These are phyloP conservation scores for Abrus pulchellus DNA, from an alignment of 306 rosid species.

Conservation along the genomic window DNA sequence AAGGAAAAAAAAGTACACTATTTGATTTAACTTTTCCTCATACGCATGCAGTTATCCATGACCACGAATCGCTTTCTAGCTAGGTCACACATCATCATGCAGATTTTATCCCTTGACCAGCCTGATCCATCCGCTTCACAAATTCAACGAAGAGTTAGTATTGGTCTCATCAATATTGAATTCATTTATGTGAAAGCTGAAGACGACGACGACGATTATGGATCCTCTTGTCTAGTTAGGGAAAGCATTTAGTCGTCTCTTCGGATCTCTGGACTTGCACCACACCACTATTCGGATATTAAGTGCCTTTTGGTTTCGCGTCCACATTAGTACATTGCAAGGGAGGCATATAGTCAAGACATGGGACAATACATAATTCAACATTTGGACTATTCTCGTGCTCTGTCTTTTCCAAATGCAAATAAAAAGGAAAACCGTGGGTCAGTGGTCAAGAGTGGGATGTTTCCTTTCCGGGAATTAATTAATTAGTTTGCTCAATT, in stretches of 20 bases:
- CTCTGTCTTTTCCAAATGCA: constrained; percentile 30
- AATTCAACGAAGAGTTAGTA: constrained; percentile 54
- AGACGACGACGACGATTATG: not conserved
- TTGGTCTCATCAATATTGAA: constrained; percentile 46
- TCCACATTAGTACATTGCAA: constrained; percentile 23
- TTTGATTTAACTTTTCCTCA: constrained; percentile 34
- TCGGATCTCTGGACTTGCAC: constrained; percentile 7
- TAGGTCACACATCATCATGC: constrained; percentile 17
- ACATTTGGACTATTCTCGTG: constrained; percentile 24
- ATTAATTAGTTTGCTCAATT: not conserved
- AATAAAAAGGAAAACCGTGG: constrained; percentile 44
- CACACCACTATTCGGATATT: not conserved
- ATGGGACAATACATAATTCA: constrained; percentile 44
- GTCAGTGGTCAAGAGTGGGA: constrained; percentile 24
- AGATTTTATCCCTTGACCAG: constrained; percentile 48
- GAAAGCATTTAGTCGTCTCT: constrained; percentile 38
- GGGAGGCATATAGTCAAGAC: constrained; percentile 45
- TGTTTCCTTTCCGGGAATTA: constrained; percentile 30
- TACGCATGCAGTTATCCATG: constrained; percentile 49
- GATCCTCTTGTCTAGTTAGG: constrained; percentile 23
- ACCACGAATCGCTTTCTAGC: constrained; percentile 38
- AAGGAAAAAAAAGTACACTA: not conserved
- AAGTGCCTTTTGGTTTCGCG: constrained; percentile 4
- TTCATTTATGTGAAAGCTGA: constrained; percentile 34
- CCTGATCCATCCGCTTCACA: constrained; percentile 6